Evolutionary conservation across 805 yeast species (phyloP).

Genomic region (Clavispora phyllophila): DNA sequence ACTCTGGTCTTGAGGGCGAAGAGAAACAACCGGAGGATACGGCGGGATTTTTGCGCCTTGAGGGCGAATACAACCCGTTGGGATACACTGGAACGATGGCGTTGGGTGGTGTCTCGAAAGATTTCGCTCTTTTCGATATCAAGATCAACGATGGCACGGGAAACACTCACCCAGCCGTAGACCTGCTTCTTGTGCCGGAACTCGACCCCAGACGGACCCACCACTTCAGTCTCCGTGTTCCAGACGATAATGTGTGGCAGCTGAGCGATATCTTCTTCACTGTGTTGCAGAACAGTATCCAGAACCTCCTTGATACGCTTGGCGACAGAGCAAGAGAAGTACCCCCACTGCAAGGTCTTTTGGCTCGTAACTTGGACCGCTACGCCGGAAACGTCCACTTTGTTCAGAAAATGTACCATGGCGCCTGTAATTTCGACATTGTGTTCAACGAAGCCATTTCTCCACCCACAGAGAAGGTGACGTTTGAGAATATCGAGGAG

Average conservation of each 20-base stretch:
- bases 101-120: conserved; percentile 46
- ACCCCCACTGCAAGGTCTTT: conserved; percentile 47
- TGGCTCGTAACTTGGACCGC: conserved; percentile 52
- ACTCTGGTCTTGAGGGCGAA: conserved; percentile 61
- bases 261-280: conserved; percentile 73
- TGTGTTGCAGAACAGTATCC: conserved; percentile 64
- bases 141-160: conserved; percentile 47
- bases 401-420: conserved; percentile 71
- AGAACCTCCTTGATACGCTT: conserved; percentile 31
- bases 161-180: conserved; percentile 38
- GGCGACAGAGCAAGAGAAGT: conserved; percentile 18
- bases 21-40: conserved; percentile 7
- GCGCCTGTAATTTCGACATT: conserved; percentile 71
- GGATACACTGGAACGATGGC: conserved; percentile 36
- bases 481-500: conserved; percentile 28
- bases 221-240: conserved; percentile 64
- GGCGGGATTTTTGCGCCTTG: conserved; percentile 23
- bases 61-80: conserved; percentile 19
- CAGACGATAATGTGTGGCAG: conserved; percentile 69
- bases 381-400: conserved; percentile 76
- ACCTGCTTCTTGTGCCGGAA: conserved; percentile 27
- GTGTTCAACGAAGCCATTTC: conserved; percentile 48
- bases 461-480: conserved; percentile 32
- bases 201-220: conserved; percentile 59
- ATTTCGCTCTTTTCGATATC: conserved; percentile 63